These are phyloP conservation scores for Leccinum uliginosum DNA, from an alignment of 768 basidiomycete genomes.

Conservation along the genomic window DNA sequence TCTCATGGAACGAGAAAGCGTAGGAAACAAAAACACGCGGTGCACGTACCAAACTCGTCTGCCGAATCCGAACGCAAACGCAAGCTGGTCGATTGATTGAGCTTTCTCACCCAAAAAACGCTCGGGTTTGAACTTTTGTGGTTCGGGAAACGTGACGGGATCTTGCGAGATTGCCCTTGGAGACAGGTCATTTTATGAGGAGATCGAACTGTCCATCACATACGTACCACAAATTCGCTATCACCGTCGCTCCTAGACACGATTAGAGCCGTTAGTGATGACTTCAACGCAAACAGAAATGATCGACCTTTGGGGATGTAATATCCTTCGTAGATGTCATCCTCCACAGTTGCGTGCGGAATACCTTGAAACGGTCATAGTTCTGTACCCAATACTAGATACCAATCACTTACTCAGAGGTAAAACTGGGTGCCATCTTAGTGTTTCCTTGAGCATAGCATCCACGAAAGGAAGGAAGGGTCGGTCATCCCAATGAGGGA, in stretches of 20 bases:
- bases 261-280: background rate
- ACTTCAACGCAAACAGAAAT: background rate
- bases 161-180: conserved; percentile 35
- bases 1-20: background rate
- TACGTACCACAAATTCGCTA: conserved; percentile 19
- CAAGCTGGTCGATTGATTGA: conserved; percentile 6
- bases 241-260: conserved; percentile 15
- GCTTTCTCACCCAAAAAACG: conserved; percentile 24
- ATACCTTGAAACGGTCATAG: conserved; percentile 15
- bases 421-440: conserved; percentile 22
- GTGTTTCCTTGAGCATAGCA: conserved; percentile 20
- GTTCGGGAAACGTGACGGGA: conserved; percentile 34
- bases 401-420: conserved; percentile 7
- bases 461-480: conserved; percentile 20
- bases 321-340: conserved; percentile 42
- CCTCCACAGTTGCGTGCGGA: conserved; percentile 32
- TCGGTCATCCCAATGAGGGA: conserved; percentile 19
- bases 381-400: background rate
- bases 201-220: background rate
- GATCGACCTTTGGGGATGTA: conserved; percentile 47
- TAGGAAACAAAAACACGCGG: background rate
- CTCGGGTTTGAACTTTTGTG: conserved; percentile 36
- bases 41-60: conserved; percentile 31
- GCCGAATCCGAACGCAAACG: conserved; percentile 36
- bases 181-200: background rate